phyloP scores from a whole-genome alignment of 306 rosid species.

The Hippophae tibetana region DNA sequence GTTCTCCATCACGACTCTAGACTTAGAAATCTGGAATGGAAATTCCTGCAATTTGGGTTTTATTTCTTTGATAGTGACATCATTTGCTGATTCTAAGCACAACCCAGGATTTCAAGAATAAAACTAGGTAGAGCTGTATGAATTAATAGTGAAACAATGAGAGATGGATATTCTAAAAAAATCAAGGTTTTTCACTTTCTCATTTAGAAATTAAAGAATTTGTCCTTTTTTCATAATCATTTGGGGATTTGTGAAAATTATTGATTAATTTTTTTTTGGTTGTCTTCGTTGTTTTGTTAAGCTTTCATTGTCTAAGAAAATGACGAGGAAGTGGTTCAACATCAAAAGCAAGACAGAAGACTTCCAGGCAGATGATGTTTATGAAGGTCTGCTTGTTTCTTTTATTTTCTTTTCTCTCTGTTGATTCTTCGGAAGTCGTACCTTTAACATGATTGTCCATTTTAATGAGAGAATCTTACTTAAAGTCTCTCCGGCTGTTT shows the following conservation, averaged over 20 bases:
- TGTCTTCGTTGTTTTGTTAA: constrained; percentile 31
- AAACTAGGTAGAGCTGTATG: constrained; percentile 40
- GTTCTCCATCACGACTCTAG: constrained; percentile 20
- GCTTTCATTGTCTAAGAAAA: constrained; percentile 99
- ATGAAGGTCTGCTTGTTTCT: constrained; percentile 42
- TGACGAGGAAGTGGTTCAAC: constrained; percentile 94
- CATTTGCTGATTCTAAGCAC: constrained; percentile 27
- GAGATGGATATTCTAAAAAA: constrained; percentile 80
- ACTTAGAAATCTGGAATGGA: constrained; percentile 29
- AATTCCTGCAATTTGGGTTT: constrained; percentile 11
- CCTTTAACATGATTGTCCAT: constrained; percentile 3
- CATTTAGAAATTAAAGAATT: not conserved
- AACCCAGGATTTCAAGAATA: constrained; percentile 21
- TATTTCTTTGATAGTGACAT: constrained; percentile 15
- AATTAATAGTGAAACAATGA: constrained; percentile 71
- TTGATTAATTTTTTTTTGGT: constrained; percentile 34
- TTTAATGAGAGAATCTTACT: constrained; percentile 16
- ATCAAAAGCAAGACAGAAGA: constrained; percentile 82
- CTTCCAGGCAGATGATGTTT: constrained; percentile 56
- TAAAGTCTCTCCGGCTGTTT: not conserved
- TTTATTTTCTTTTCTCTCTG: not conserved
- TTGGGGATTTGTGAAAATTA: constrained; percentile 19
- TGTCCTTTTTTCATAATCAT: constrained; percentile 15
- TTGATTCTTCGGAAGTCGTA: not conserved
- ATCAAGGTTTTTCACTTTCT: constrained; percentile 60